These are phyloP conservation scores for Coniferiporia weirii DNA, from an alignment of 1,284 basidiomycete species.

Conservation along the genomic window DNA sequence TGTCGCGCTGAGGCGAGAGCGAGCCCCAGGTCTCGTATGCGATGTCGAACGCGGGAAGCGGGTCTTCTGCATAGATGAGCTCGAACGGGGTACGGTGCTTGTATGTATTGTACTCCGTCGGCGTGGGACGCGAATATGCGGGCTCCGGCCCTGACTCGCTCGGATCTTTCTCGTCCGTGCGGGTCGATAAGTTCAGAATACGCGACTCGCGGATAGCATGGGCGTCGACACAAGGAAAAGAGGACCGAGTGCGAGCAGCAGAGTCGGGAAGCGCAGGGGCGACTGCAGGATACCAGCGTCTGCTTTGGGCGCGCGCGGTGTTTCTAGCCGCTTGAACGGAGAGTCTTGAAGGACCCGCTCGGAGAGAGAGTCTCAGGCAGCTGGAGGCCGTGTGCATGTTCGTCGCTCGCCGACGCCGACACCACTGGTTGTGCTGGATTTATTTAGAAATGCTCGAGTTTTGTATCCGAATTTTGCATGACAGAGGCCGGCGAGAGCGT, in stretches of 20 bases:
- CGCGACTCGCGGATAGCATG: slow-evolving; percentile 61
- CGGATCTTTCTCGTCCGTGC: slow-evolving; percentile 19
- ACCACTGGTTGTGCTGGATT: not conserved
- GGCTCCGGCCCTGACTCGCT: slow-evolving; percentile 65
- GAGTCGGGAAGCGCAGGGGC: not conserved
- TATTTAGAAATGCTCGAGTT: not conserved
- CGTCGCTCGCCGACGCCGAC: not conserved
- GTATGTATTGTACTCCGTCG: slow-evolving; percentile 63
- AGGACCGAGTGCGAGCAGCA: slow-evolving; percentile 27
- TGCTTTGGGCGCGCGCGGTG: not conserved
- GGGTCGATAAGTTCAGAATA: slow-evolving; percentile 28
- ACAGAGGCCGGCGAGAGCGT: not conserved
- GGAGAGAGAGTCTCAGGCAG: not conserved
- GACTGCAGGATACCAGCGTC: not conserved
- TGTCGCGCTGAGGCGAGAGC: slow-evolving; percentile 73
- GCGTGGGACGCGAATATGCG: slow-evolving; percentile 69
- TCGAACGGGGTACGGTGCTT: slow-evolving; percentile 58
- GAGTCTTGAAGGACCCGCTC: too few species aligned
- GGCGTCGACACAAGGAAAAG: slow-evolving; percentile 74
- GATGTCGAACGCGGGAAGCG: slow-evolving; percentile 76
- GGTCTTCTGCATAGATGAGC: slow-evolving; percentile 62
- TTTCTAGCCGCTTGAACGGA: not conserved
- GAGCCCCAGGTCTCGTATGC: slow-evolving; percentile 99
- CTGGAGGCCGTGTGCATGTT: not conserved
- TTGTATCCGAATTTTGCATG: not conserved